Conservation (phyloP, 176 grass and related monocot species). For the Oryza glumipatula region DNA sequence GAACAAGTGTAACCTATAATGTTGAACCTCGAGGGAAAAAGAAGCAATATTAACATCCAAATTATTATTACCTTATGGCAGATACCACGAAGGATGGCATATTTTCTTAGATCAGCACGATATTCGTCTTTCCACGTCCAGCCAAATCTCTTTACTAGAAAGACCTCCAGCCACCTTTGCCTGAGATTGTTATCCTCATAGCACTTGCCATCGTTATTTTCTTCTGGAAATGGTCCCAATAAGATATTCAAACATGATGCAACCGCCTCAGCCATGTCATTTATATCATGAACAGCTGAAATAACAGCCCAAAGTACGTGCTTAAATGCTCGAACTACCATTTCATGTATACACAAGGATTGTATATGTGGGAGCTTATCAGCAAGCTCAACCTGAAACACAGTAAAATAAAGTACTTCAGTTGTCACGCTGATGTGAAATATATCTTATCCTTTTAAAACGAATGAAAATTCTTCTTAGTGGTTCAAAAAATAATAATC, state of each 20-base stretch:
- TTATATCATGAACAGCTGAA: conserved; percentile 75
- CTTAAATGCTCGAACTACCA: conserved; percentile 98
- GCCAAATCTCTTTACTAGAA: conserved; percentile 82
- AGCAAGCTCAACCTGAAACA: conserved; percentile 86
- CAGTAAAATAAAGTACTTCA: conserved; percentile 28
- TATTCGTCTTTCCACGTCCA: conserved; percentile 85
- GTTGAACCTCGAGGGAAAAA: conserved; percentile 11
- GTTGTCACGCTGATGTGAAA: conserved; percentile 25
- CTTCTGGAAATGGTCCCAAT: conserved; percentile 70
- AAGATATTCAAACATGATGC: conserved; percentile 92
- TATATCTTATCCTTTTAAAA: conserved; percentile 26
- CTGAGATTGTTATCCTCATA: conserved; percentile 65
- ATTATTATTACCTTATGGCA: conserved; percentile 86
- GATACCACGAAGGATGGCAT: conserved; percentile 90
- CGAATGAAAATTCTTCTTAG: conserved; percentile 16
- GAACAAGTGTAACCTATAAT: conserved; percentile 33
- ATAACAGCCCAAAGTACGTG: conserved; percentile 88
- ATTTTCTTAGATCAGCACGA: conserved; percentile 82
- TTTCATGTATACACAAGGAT: conserved; percentile 96
- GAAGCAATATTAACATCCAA: conserved; percentile 29
- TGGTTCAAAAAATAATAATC: conserved; percentile 34
- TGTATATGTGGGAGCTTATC: conserved; percentile 97
- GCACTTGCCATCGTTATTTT: conserved; percentile 48
- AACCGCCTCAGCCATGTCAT: conserved; percentile 64
- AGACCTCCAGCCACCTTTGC: conserved; percentile 83